Evolutionary conservation across 257 asterid genomes (phyloP).

Genomic region (Mitragyna speciosa): DNA sequence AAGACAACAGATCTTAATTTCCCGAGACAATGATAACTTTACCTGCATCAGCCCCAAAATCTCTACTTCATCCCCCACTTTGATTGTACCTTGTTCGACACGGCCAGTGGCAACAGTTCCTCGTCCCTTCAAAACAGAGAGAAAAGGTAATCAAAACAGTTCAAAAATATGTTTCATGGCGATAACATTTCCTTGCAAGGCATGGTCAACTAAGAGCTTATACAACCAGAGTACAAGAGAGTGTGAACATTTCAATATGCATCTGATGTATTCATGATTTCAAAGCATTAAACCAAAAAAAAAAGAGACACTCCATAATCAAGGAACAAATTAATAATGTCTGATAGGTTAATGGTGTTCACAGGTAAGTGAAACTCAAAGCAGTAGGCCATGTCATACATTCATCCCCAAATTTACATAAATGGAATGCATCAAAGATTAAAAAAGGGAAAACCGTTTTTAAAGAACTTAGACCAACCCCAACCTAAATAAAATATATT

Average conservation of each 20-base stretch:
- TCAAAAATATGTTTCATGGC: not conserved
- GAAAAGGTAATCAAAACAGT: conserved; percentile 6
- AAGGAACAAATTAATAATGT: not conserved
- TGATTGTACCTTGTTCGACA: conserved; percentile 85
- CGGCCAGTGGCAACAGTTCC: conserved; percentile 99
- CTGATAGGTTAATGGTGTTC: not conserved
- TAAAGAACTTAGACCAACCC: not conserved
- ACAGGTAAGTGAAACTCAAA: not conserved
- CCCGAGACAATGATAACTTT: not conserved
- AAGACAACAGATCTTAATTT: not conserved
- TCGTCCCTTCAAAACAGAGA: conserved; percentile 67
- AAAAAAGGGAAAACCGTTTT: not conserved
- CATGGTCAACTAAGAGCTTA: not conserved
- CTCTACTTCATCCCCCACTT: conserved; percentile 95
- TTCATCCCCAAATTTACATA: not conserved
- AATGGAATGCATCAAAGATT: not conserved
- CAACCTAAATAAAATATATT: not conserved
- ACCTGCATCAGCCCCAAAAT: conserved; percentile 83
- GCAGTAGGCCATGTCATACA: not conserved
- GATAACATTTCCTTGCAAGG: not conserved
- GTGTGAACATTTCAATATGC: not conserved
- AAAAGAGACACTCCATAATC: not conserved
- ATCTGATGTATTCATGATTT: not conserved
- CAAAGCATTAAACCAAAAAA: not conserved
- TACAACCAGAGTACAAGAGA: not conserved